phyloP scores from a whole-genome alignment of 2,329 filamentous ascomycete genomes.

The Fusarium pseudocircinatum region DNA sequence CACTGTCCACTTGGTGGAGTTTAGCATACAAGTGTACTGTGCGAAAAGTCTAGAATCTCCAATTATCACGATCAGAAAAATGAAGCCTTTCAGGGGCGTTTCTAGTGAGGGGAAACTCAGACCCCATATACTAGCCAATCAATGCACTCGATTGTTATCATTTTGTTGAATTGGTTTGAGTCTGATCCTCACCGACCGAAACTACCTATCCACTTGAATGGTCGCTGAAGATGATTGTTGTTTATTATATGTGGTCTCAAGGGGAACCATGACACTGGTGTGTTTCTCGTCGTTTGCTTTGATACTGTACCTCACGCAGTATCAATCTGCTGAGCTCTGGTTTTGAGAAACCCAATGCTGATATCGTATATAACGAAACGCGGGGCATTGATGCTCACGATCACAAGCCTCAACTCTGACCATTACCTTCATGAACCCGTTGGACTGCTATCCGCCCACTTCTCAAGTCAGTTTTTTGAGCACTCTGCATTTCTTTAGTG shows the following conservation, averaged over 20 bases:
- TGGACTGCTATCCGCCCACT: not conserved
- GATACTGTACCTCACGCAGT: not conserved
- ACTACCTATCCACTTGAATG: not conserved
- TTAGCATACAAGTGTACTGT: not conserved
- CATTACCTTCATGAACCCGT: not conserved
- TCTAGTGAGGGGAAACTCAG: slow-evolving; percentile 7
- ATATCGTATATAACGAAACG: not conserved
- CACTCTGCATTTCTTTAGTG: not conserved
- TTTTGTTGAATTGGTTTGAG: slow-evolving; percentile 4
- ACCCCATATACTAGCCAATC: slow-evolving; percentile 13
- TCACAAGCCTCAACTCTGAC: not conserved
- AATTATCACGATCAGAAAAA: not conserved
- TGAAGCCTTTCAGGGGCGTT: slow-evolving; percentile 3
- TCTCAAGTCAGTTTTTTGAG: not conserved
- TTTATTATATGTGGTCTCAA: not conserved
- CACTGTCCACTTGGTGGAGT: not conserved
- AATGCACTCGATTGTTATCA: not conserved
- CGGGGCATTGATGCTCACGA: not conserved
- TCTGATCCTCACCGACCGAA: not conserved
- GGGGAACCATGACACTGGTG: not conserved
- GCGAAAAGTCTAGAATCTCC: not conserved
- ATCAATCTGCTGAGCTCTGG: not conserved
- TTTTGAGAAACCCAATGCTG: not conserved
- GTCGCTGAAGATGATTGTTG: not conserved
- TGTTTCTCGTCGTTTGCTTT: not conserved